A percentile compares a stretch with the other conserved stretches of the same genome.
Conservation (phyloP, 2,329 filamentous ascomycete species). For the Aspergillus sp. region DNA sequence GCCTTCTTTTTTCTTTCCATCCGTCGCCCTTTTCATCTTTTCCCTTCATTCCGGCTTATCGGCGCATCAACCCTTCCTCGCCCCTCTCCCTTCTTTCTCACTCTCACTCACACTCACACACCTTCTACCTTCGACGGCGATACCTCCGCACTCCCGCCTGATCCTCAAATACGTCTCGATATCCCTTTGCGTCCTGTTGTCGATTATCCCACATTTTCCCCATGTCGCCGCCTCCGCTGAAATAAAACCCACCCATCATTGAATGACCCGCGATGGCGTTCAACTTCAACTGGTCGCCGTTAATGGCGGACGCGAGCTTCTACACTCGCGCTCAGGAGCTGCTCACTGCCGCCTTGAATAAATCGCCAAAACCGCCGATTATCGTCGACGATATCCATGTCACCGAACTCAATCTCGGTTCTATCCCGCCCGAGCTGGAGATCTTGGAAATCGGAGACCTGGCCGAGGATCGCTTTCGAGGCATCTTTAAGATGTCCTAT, state of each 20-base stretch:
- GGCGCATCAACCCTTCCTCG: constrained; percentile 23
- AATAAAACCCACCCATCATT: constrained; percentile 17
- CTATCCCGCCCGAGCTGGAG: constrained; percentile 90
- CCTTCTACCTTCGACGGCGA: constrained; percentile 11
- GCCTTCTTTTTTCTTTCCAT: constrained; percentile 17
- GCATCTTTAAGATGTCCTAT: constrained; percentile 99
- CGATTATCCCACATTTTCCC: background rate
- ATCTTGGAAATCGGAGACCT: constrained; percentile 97
- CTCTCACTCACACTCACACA: no score
- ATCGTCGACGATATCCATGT: constrained; percentile 99
- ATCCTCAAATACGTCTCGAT: constrained; percentile 8
- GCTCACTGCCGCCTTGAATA: constrained; percentile 92
- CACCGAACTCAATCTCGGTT: constrained; percentile 94
- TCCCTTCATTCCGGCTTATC: constrained; percentile 23
- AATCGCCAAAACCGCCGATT: constrained; percentile 95
- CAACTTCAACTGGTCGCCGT: constrained; percentile 99
- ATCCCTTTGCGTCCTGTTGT: constrained; percentile 2
- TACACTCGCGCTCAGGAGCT: constrained; percentile 90
- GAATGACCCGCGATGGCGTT: constrained; percentile 74
- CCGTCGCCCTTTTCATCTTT: constrained; percentile 16
- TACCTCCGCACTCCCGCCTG: constrained; percentile 14
- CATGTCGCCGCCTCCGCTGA: constrained; percentile 9
- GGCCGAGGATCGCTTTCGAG: constrained; percentile 93
- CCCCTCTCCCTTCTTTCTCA: constrained; percentile 19
- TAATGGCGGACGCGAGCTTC: constrained; percentile 91